Conservation (phyloP, 2,329 filamentous ascomycete genomes). For the Alternaria arborescens region DNA sequence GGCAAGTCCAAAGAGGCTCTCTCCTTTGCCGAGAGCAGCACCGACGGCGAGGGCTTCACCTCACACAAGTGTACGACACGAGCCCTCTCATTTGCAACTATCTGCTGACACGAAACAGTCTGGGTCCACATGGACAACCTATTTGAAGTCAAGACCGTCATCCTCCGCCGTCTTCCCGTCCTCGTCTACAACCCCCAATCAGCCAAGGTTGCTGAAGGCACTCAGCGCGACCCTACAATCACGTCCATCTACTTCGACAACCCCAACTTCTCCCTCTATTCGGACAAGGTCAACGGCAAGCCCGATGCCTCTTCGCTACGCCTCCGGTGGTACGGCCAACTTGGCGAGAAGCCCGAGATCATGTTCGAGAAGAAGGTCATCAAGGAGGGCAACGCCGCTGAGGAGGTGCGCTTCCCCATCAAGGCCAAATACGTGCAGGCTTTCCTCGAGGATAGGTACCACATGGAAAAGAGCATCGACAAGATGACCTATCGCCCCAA, state of each 20-base stretch:
- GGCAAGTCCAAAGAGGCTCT: constrained; percentile 58
- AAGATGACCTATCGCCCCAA: constrained; percentile 84
- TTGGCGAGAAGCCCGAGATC: constrained; percentile 80
- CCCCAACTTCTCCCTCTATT: constrained; percentile 83
- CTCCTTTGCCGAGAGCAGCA: constrained; percentile 55
- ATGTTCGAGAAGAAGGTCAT: constrained; percentile 90
- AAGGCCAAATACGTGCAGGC: constrained; percentile 94
- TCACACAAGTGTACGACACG: constrained; percentile 82
- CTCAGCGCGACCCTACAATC: constrained; percentile 82
- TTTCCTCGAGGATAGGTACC: constrained; percentile 87
- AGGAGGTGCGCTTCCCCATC: constrained; percentile 81
- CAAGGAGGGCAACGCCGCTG: constrained; percentile 76
- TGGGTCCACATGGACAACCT: constrained; percentile 97
- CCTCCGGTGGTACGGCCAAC: constrained; percentile 89
- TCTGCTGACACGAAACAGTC: constrained; percentile 62
- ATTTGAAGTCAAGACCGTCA: constrained; percentile 95
- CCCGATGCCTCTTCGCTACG: constrained; percentile 82
- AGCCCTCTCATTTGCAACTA: background rate
- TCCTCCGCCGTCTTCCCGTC: constrained; percentile 87
- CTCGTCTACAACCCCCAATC: constrained; percentile 92
- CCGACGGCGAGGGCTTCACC: constrained; percentile 72
- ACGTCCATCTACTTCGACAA: constrained; percentile 98
- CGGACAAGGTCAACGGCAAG: constrained; percentile 79
- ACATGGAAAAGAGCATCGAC: constrained; percentile 87
- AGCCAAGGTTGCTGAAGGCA: constrained; percentile 80